Evolutionary conservation across 768 basidiomycete species (phyloP).

Genomic region (Boletus patriciae): DNA sequence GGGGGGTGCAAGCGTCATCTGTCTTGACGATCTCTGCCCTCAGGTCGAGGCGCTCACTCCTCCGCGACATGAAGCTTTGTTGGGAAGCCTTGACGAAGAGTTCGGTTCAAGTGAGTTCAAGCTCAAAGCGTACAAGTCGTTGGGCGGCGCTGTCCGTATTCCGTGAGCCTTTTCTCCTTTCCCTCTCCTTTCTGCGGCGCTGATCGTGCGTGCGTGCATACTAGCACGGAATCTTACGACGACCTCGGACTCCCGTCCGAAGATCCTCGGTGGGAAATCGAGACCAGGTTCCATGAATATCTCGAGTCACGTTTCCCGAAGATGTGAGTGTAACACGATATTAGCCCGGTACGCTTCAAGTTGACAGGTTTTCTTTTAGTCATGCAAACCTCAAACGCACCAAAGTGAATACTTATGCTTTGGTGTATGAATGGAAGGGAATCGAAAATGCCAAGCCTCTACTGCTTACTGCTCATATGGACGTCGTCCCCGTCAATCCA

Average conservation of each 20-base stretch:
- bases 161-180: slow-evolving; percentile 19
- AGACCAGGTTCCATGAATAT: slow-evolving; percentile 26
- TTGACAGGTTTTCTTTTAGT: slow-evolving; percentile 27
- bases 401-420: slow-evolving; percentile 58
- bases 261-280: slow-evolving; percentile 44
- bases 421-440: slow-evolving; percentile 63
- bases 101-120: slow-evolving; percentile 29
- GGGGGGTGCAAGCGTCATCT: not conserved
- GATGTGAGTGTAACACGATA: slow-evolving; percentile 39
- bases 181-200: not conserved
- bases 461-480: slow-evolving; percentile 49
- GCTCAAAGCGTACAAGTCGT: slow-evolving; percentile 31
- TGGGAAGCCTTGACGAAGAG: slow-evolving; percentile 25
- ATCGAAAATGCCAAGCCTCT: slow-evolving; percentile 54
- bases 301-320: slow-evolving; percentile 54
- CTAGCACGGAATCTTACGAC: slow-evolving; percentile 56
- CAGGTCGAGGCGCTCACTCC: slow-evolving; percentile 24
- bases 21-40: slow-evolving; percentile 25
- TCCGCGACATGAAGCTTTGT: slow-evolving; percentile 15
- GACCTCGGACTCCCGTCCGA: slow-evolving; percentile 46
- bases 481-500: slow-evolving; percentile 53
- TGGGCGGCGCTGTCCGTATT: slow-evolving; percentile 39
- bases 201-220: not conserved
- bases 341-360: not conserved
- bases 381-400: slow-evolving; percentile 50